phyloP scores from a whole-genome alignment of 768 basidiomycete genomes.

The Kwoniella newhampshirensis region DNA sequence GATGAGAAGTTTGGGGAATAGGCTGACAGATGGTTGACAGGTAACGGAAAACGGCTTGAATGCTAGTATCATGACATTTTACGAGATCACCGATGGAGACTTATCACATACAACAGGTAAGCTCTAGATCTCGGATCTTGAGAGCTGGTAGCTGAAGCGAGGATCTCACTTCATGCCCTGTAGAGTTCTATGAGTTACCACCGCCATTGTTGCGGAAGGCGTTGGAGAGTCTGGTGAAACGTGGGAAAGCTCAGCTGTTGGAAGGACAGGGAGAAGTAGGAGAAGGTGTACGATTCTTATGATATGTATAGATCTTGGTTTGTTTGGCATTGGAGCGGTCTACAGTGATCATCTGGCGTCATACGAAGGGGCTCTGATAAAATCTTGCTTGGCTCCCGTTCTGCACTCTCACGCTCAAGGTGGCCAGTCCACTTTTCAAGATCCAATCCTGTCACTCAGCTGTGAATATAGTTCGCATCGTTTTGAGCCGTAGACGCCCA shows the following conservation, averaged over 20 bases:
- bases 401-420: too few relatives aligned
- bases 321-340: too few relatives aligned
- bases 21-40: too few relatives aligned
- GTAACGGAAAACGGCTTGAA: conserved; percentile 53
- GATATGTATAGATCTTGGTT: neutral
- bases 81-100: conserved; percentile 55
- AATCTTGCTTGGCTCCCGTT: too few relatives aligned
- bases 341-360: too few relatives aligned
- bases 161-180: neutral
- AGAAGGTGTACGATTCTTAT: conserved; percentile 56
- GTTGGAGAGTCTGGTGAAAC: conserved; percentile 53
- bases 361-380: too few relatives aligned
- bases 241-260: conserved; percentile 56
- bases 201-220: conserved; percentile 50
- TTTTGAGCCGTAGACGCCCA: too few relatives aligned
- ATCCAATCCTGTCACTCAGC: too few relatives aligned
- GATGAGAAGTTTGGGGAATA: conserved; percentile 2
- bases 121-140: conserved; percentile 1
- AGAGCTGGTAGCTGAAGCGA: neutral
- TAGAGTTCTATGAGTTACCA: conserved; percentile 55
- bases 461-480: too few relatives aligned
- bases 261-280: conserved; percentile 53
- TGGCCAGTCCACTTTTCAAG: too few relatives aligned
- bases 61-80: conserved; percentile 55
- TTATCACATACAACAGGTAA: conserved; percentile 49